Conservation (phyloP, 2,329 filamentous ascomycete genomes). For the Diaporthe sp. region DNA sequence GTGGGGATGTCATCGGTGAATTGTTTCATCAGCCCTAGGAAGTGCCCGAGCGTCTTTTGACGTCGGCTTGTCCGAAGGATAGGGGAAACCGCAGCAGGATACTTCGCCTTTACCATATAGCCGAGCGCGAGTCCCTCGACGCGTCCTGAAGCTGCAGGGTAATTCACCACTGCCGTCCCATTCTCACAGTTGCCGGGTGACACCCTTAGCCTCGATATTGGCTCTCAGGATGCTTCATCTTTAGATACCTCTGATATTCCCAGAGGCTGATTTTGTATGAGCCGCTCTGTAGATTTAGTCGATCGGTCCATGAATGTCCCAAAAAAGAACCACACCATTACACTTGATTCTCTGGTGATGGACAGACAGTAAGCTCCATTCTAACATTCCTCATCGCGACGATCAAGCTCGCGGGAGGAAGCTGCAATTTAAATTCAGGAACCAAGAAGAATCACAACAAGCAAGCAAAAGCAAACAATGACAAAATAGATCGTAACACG, state of each 20-base stretch:
- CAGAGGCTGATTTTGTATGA: neutral
- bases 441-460: neutral
- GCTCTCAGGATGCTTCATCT: neutral
- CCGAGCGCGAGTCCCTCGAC: neutral
- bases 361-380: neutral
- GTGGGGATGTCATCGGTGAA: neutral
- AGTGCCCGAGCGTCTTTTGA: neutral
- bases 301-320: neutral
- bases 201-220: neutral
- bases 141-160: neutral
- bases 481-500: neutral
- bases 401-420: neutral
- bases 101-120: neutral
- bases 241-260: neutral
- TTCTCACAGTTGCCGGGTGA: conserved; percentile 16
- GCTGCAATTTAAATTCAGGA: neutral
- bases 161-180: neutral
- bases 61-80: neutral
- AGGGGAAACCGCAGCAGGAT: neutral
- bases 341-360: neutral
- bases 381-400: neutral
- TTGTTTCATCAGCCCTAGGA: neutral
- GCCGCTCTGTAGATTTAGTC: neutral
- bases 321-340: neutral
- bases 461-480: neutral